A percentile compares a stretch with the other conserved stretches of the same genome.
Conservation (phyloP, 2,329 filamentous ascomycete genomes). For the Phialocephala sp. region DNA sequence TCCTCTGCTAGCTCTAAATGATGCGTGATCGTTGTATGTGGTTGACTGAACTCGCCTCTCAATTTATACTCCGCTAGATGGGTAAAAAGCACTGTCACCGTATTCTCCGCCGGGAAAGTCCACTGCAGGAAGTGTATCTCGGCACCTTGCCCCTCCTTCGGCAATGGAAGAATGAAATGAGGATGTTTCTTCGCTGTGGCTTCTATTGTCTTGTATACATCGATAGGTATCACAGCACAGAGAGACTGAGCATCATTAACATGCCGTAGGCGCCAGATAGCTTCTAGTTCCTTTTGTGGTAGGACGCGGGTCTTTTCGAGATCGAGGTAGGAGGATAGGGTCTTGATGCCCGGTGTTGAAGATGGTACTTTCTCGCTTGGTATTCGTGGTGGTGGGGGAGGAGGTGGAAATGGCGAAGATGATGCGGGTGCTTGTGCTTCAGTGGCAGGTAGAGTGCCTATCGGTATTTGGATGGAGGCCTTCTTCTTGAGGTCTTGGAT, state of each 20-base stretch:
- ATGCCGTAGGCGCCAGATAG: conserved; percentile 90
- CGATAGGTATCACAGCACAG: conserved; percentile 79
- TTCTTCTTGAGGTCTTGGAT: conserved; percentile 75
- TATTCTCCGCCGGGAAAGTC: conserved; percentile 78
- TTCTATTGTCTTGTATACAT: conserved; percentile 77
- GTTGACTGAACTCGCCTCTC: conserved; percentile 85
- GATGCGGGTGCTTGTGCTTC: conserved; percentile 42
- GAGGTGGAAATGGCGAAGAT: conserved; percentile 43
- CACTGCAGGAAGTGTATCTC: conserved; percentile 98
- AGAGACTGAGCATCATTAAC: conserved; percentile 74
- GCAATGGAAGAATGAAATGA: conserved; percentile 89
- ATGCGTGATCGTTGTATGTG: conserved; percentile 93
- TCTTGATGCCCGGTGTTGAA: conserved; percentile 53
- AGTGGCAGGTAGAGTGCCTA: conserved; percentile 43
- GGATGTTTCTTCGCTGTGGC: conserved; percentile 75
- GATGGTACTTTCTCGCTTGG: conserved; percentile 30
- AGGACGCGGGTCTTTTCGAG: conserved; percentile 76
- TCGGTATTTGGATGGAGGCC: conserved; percentile 59
- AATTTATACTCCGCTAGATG: conserved; percentile 92
- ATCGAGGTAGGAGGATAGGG: conserved; percentile 74
- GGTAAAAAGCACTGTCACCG: conserved; percentile 86
- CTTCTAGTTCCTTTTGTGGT: conserved; percentile 80
- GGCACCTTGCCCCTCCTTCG: conserved; percentile 70
- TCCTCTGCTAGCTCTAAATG: conserved; percentile 78
- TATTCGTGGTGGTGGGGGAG: conserved; percentile 38